These are phyloP conservation scores for Cucumis melo DNA, from an alignment of 306 rosid genomes.

Conservation along the genomic window DNA sequence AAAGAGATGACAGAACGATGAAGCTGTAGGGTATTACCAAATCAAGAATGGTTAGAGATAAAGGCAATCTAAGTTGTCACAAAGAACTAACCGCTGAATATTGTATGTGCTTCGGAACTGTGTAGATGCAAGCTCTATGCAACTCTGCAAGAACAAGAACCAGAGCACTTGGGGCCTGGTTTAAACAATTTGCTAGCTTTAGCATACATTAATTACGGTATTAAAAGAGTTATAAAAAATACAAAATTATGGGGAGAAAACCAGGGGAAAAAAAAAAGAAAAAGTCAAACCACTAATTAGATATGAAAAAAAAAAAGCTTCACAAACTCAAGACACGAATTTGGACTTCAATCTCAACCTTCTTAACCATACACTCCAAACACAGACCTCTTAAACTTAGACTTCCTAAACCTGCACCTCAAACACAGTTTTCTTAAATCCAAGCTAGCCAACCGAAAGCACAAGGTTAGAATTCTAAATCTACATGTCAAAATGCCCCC, in stretches of 20 bases:
- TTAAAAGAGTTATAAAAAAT: not conserved
- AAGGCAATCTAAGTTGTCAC: not conserved
- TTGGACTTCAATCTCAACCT: too few species aligned
- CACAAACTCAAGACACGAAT: not conserved
- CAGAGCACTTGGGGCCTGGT: slow-evolving; percentile 60
- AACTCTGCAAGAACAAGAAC: slow-evolving; percentile 84
- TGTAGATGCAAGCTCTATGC: slow-evolving; percentile 64
- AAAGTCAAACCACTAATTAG: not conserved
- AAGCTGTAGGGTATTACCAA: not conserved
- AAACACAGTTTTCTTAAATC: too few species aligned
- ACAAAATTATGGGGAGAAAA: not conserved
- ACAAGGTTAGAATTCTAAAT: too few species aligned
- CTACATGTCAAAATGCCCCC: too few species aligned
- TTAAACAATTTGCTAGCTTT: slow-evolving; percentile 9
- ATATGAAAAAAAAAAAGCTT: not conserved
- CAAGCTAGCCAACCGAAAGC: too few species aligned
- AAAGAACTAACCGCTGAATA: slow-evolving; percentile 40
- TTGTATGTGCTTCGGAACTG: slow-evolving; percentile 71
- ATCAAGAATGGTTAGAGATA: not conserved
- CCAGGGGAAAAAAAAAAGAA: too few species aligned
- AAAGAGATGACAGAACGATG: not conserved
- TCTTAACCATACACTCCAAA: too few species aligned
- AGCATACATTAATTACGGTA: not conserved
- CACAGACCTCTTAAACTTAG: too few species aligned
- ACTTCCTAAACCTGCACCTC: too few species aligned